Evolutionary conservation across 441 rosid species (phyloP).

Genomic region (Mallotus japonicus): DNA sequence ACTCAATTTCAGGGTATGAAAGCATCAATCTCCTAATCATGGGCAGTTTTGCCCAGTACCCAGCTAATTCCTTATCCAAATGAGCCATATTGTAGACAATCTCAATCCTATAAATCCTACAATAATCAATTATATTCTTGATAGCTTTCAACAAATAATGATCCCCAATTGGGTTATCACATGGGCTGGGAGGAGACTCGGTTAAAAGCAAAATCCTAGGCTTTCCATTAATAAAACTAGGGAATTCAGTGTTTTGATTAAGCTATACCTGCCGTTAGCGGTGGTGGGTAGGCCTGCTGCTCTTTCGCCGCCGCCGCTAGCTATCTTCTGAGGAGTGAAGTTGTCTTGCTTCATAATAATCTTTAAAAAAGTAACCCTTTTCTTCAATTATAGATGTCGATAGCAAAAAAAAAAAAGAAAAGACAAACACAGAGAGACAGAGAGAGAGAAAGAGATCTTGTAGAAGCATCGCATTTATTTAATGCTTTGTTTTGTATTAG

Average conservation of each 20-base stretch:
- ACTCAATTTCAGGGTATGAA: conserved; percentile 90
- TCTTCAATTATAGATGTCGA: too few species aligned
- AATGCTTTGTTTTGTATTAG: too few species aligned
- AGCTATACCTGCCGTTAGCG: conserved; percentile 47
- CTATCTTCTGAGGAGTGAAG: too few species aligned
- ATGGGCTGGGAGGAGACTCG: conserved; percentile 89
- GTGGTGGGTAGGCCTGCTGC: too few species aligned
- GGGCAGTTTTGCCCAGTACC: conserved; percentile 94
- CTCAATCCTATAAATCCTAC: conserved; percentile 95
- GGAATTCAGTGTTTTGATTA: conserved; percentile 66
- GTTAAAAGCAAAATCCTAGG: conserved; percentile 73
- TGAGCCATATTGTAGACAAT: conserved; percentile 96
- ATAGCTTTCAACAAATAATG: conserved; percentile 82
- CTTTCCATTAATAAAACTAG: conserved; percentile 62
- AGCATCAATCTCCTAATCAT: conserved; percentile 86
- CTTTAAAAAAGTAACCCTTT: too few species aligned
- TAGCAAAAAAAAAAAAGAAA: too few species aligned
- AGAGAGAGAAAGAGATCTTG: too few species aligned
- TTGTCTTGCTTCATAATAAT: too few species aligned
- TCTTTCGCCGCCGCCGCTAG: too few species aligned
- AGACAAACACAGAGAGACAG: too few species aligned
- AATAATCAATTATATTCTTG: conserved; percentile 94
- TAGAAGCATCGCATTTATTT: too few species aligned
- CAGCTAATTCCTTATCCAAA: conserved; percentile 89
- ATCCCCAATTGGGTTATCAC: conserved; percentile 93